Base-by-base conservation (phyloP, 768 basidiomycete genomes). In the Auriscalpium orientale region DNA sequence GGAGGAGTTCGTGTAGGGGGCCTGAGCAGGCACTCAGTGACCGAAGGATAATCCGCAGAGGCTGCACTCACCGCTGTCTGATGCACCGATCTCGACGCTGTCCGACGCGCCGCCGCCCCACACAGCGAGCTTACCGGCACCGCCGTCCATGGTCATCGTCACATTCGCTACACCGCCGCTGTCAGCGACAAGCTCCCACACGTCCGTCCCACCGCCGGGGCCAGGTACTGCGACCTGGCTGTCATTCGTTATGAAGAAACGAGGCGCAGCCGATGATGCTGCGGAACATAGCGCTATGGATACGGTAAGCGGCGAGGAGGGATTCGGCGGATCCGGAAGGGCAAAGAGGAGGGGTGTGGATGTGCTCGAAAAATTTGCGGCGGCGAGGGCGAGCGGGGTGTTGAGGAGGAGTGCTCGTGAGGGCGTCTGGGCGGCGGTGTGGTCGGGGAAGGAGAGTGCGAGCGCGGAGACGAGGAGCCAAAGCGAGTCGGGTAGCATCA, bases 1-100 rank as follows among this genome's bases (percentile, higher is more conserved):
- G 55, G 11, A 80, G 63, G 6, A 69, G 55, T 56, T 75, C 64
- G 61, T 85, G 84, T 49, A 84, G 68, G 16, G 80, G 74, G 11
- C 60, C 83, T 84, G 49, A 9, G 11, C 45, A 46, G 46, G 2
- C 49, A 53, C 2, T 18, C n/a, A 20, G 20, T 3, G 8, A 40
- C n/a, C 46, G 35, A 18, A 16, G 49, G n/a, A 47, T 5, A 59
- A 10, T 38, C 46, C 37, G 5, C 28, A 15, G 16, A 10, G 22
- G 16, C 38, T 21, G 12, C 12, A 47, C n/a, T 18, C 9, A 57
- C 7, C 28, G 40, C 28, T 37, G 15, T 67, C 56, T 71, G 84
- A 85, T 1, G 83, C 70, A 2, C 76, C 81, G 9, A 89, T 59
- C 63, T 89, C 79, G 56, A 86, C 83, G 79, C 69, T 18, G 76